A percentile compares a stretch with the other conserved stretches of the same genome.
phyloP scores from a whole-genome alignment of 768 basidiomycete species.

The Lentinus tigrinus region DNA sequence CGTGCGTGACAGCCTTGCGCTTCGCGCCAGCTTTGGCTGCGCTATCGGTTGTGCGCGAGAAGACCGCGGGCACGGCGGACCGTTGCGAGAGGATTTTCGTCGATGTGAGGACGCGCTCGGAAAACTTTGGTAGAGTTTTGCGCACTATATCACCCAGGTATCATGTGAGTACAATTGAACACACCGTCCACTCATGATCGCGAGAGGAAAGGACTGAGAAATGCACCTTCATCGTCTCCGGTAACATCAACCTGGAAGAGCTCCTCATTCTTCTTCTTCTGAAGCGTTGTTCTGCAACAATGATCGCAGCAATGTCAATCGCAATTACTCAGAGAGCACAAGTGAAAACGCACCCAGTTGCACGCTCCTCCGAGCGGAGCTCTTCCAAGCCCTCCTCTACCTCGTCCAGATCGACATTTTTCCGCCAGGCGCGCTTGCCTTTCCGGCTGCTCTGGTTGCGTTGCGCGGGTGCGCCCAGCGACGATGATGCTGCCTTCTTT shows the following conservation, averaged over 20 bases:
- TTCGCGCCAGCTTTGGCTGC: constrained; percentile 31
- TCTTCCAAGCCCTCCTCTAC: constrained; percentile 77
- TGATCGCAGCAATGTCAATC: background rate
- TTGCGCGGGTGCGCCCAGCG: constrained; percentile 57
- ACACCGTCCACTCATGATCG: background rate
- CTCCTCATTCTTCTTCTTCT: constrained; percentile 68
- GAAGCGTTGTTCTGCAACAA: constrained; percentile 51
- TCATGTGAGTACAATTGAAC: background rate
- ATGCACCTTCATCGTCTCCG: constrained; percentile 72
- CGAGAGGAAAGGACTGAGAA: too few relatives aligned
- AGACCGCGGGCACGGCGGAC: constrained; percentile 84
- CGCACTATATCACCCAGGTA: constrained; percentile 45
- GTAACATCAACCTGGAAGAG: constrained; percentile 79
- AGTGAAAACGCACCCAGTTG: constrained; percentile 61
- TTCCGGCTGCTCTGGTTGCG: constrained; percentile 75
- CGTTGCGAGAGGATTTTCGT: constrained; percentile 81
- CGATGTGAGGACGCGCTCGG: constrained; percentile 56
- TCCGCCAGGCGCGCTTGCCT: constrained; percentile 92
- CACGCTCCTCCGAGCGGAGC: constrained; percentile 77
- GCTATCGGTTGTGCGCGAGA: constrained; percentile 46
- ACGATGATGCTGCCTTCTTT: constrained; percentile 13
- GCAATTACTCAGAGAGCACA: background rate
- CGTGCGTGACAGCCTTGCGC: constrained; percentile 51
- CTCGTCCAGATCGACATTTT: constrained; percentile 83
- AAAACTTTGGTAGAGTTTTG: constrained; percentile 54